These are phyloP conservation scores for Agroathelia rolfsii DNA, from an alignment of 1,284 basidiomycete species.

Conservation along the genomic window DNA sequence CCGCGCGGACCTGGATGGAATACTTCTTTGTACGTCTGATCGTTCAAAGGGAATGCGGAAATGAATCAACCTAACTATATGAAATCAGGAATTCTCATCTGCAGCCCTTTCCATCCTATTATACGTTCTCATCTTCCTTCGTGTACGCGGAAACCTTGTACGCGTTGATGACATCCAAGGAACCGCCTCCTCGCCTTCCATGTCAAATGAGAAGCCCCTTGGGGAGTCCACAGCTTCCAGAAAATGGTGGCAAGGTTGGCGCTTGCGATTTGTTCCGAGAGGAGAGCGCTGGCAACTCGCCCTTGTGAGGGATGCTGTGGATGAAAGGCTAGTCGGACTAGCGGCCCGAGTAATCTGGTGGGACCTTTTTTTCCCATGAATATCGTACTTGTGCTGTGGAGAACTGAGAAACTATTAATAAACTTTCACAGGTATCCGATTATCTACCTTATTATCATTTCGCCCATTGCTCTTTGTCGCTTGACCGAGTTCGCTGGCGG, in stretches of 20 bases:
- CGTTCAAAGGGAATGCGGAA: neutral
- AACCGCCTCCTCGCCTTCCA: too few relatives aligned
- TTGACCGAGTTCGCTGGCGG: slow-evolving; percentile 22
- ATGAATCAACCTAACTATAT: neutral
- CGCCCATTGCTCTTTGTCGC: slow-evolving; percentile 25
- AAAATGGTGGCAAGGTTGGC: too few relatives aligned
- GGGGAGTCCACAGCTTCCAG: too few relatives aligned
- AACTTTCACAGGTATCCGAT: slow-evolving; percentile 18
- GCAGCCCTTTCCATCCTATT: slow-evolving; percentile 22
- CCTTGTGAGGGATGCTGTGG: slow-evolving; percentile 18
- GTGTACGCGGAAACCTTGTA: slow-evolving; percentile 24
- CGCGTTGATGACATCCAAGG: slow-evolving; percentile 15
- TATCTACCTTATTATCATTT: slow-evolving; percentile 22
- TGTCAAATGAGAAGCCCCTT: too few relatives aligned
- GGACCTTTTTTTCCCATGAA: neutral
- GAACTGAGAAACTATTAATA: neutral
- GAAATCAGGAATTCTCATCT: slow-evolving; percentile 22
- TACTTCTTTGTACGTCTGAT: slow-evolving; percentile 35
- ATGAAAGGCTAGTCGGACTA: too few relatives aligned
- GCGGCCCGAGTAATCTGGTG: slow-evolving; percentile 11
- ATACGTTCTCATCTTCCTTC: slow-evolving; percentile 22
- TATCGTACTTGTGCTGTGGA: neutral
- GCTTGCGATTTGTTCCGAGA: slow-evolving; percentile 15
- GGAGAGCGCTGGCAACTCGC: slow-evolving; percentile 20
- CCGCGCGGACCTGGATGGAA: slow-evolving; percentile 31